Evolutionary conservation across 148 eudicot genomes (phyloP).

Genomic region (Vaccinium macrocarpon): DNA sequence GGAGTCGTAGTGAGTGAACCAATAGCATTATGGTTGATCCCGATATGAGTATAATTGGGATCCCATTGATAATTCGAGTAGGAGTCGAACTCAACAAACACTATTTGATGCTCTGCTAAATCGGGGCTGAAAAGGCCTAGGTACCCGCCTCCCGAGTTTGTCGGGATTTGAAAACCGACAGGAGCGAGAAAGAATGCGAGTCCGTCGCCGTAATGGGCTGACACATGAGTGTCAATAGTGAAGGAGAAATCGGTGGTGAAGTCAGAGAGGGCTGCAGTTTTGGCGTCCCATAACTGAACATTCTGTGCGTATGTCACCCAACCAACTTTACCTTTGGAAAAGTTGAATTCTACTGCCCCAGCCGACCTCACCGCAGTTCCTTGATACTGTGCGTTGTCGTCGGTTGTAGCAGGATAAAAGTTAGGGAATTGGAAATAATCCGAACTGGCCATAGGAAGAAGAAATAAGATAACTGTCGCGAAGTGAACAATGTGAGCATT

Average conservation of each 20-base stretch:
- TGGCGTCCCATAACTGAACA: constrained; percentile 31
- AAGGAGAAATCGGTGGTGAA: constrained; percentile 42
- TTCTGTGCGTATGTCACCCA: constrained; percentile 29
- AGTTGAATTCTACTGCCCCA: constrained; percentile 37
- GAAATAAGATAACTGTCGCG: neutral
- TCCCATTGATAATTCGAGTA: neutral
- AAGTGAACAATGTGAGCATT: constrained; percentile 4
- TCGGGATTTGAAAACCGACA: constrained; percentile 37
- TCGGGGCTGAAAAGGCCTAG: constrained; percentile 51
- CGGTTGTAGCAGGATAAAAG: constrained; percentile 14
- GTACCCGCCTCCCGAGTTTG: constrained; percentile 49
- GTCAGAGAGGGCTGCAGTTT: neutral
- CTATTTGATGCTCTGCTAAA: constrained; percentile 27
- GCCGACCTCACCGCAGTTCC: constrained; percentile 37
- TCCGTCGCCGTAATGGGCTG: constrained; percentile 56
- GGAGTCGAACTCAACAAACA: neutral
- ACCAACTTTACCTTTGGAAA: constrained; percentile 12
- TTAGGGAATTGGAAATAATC: constrained; percentile 22
- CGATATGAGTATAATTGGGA: constrained; percentile 38
- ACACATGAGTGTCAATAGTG: constrained; percentile 39
- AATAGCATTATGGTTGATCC: constrained; percentile 53
- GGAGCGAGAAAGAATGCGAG: constrained; percentile 53
- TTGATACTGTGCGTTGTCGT: constrained; percentile 23
- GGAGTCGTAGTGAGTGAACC: constrained; percentile 21
- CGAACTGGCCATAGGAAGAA: constrained; percentile 13